Evolutionary conservation across 768 basidiomycete species (phyloP).

Genomic region (Leccinellum luteum): DNA sequence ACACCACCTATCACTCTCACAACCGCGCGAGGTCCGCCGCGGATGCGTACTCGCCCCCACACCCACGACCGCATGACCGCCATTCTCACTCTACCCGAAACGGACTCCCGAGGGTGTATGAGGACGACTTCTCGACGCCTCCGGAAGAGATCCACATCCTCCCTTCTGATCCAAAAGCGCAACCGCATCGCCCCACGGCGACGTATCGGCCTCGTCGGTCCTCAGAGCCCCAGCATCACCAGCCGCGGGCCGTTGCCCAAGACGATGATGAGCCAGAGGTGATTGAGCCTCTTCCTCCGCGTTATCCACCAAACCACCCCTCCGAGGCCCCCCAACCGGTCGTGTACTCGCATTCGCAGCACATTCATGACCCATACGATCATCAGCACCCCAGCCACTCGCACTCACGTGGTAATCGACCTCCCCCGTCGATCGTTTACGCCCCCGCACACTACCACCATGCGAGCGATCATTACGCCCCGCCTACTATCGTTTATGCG

Average conservation of each 20-base stretch:
- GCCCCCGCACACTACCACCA: conserved; percentile 45
- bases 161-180: conserved; percentile 45
- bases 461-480: conserved; percentile 51
- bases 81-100: conserved; percentile 15
- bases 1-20: conserved; percentile 33
- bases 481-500: conserved; percentile 58
- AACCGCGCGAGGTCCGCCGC: conserved; percentile 39
- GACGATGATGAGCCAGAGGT: conserved; percentile 31
- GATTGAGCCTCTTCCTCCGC: conserved; percentile 33
- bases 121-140: conserved; percentile 25
- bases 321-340: conserved; percentile 25
- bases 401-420: conserved; percentile 36
- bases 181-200: conserved; percentile 30
- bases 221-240: conserved; percentile 29
- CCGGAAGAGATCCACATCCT: conserved; percentile 66
- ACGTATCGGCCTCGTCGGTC: conserved; percentile 31
- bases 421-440: conserved; percentile 59
- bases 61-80: conserved; percentile 31
- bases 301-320: conserved; percentile 21
- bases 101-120: conserved; percentile 16
- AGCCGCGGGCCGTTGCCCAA: conserved; percentile 14
- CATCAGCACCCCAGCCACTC: conserved; percentile 34
- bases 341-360: conserved; percentile 41
- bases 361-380: conserved; percentile 34
- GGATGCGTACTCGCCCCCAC: conserved; percentile 27